Evolutionary conservation across 2,329 filamentous ascomycete species (phyloP).

Genomic region (Trichoderma harzianum): DNA sequence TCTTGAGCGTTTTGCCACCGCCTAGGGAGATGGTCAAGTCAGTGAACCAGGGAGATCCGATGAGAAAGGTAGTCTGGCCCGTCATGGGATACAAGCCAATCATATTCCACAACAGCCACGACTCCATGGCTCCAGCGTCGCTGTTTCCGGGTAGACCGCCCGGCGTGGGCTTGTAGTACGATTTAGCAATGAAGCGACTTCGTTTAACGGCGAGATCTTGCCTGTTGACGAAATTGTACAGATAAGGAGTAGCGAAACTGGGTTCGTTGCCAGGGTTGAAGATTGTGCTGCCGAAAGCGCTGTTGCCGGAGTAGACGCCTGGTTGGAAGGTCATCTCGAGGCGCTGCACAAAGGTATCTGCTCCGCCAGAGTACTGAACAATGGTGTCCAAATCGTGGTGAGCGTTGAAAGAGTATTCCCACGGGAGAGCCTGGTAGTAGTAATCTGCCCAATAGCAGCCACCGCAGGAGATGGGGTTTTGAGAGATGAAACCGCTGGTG

Average conservation of each 20-base stretch:
- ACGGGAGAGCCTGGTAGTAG: conserved; percentile 58
- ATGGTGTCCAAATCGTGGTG: conserved; percentile 61
- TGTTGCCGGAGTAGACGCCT: conserved; percentile 40
- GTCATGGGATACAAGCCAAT: conserved; percentile 66
- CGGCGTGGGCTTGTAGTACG: conserved; percentile 54
- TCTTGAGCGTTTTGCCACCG: conserved; percentile 48
- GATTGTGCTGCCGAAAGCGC: conserved; percentile 50
- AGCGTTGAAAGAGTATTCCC: conserved; percentile 67
- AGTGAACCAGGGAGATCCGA: conserved; percentile 61
- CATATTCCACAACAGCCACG: conserved; percentile 66
- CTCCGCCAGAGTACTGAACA: conserved; percentile 54
- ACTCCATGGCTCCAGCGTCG: conserved; percentile 71
- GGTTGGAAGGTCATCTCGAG: conserved; percentile 60
- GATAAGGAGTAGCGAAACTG: conserved; percentile 63
- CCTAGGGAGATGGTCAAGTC: conserved; percentile 59
- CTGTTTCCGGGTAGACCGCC: conserved; percentile 65
- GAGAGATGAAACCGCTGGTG: conserved; percentile 46
- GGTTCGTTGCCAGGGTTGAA: conserved; percentile 69
- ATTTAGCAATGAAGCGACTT: conserved; percentile 56
- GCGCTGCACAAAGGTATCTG: conserved; percentile 51
- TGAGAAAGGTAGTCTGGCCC: conserved; percentile 64
- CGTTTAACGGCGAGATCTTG: conserved; percentile 59
- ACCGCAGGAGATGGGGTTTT: conserved; percentile 57
- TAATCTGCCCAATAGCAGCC: conserved; percentile 65
- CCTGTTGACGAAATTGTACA: conserved; percentile 64